Evolutionary conservation across 2,329 filamentous ascomycete species (phyloP), one percentile per base, ranked within the genome.

Genomic region (Fusarium pseudocircinatum): DNA sequence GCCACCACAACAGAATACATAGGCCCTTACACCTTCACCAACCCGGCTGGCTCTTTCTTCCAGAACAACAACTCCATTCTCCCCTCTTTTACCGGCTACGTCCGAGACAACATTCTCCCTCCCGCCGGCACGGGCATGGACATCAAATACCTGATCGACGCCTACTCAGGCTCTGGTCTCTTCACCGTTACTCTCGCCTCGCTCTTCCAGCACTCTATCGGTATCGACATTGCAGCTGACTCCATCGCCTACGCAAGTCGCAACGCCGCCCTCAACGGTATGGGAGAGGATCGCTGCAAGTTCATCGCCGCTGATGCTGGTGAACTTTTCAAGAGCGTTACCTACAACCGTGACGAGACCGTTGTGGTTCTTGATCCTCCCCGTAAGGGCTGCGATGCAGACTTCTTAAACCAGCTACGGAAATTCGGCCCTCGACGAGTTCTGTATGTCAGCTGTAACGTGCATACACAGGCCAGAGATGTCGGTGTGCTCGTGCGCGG

Each of bases 31-130:
- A 86, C 91, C 79, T 97, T 99, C 84, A 92, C 92, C 81, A 98
- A 97, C 84, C 94, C 93, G 6, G 96, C 96, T 16, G 95, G 95
- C 67, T 91, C 94, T 59, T 99, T 99, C 86, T 99, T 99, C 89
- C 96, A 99, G 81, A 99, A 99, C 87, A 99, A 99, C 88, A 98
- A 98, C 86, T 97, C 95, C 62, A 98, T 99, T 83, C 91, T 99
- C 30, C 91, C 94, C 36, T 84, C 86, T 22, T 97, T 98, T 83
- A 97, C 95, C 20, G 88, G 90, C 74, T 97, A 97, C 85, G 94
- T 98, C 80, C 93, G 94, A 71, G 87, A 93, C 42, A 89, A 93
- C 82, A 93, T 96, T 78, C 86, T 95, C 4, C 91, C 91, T 0
- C 83, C 87, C 6, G 63, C 78, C 39, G 77, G 81, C 57, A 67